Conservation (phyloP, 345 rosid species). For the Eucalyptus coolabah region DNA sequence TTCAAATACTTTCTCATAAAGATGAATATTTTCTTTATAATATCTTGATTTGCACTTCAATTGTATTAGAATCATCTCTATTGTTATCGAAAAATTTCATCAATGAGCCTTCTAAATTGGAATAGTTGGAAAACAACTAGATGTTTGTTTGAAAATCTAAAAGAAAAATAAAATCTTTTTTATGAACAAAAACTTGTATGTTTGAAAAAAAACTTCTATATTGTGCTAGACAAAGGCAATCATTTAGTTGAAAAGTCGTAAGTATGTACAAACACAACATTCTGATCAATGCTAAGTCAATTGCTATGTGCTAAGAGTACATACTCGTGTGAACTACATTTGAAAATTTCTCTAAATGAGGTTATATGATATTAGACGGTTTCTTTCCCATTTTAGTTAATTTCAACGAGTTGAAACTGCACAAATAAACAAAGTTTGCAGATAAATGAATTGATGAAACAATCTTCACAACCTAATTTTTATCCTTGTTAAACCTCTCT, state of each 20-base stretch:
- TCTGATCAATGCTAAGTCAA: neutral
- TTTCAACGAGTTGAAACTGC: neutral
- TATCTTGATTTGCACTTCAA: neutral
- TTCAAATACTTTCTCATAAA: neutral
- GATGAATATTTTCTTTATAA: neutral
- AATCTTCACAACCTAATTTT: neutral
- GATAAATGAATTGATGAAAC: neutral
- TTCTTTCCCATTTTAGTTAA: neutral
- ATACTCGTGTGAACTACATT: neutral
- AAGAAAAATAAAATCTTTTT: too few species aligned
- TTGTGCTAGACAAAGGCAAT: neutral
- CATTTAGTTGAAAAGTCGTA: neutral
- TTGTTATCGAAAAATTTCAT: neutral
- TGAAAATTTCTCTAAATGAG: neutral
- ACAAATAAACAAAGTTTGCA: neutral
- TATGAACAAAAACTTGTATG: neutral
- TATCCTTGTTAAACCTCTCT: neutral
- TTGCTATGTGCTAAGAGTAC: neutral
- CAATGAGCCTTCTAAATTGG: neutral
- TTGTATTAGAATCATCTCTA: neutral
- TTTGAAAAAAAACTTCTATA: neutral
- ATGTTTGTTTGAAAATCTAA: too few species aligned
- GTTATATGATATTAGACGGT: neutral
- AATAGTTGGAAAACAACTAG: too few species aligned
- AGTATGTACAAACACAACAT: neutral